phyloP scores from a whole-genome alignment of 192 early-diverging fungal genomes.

The Helicostylum pulchrum region DNA sequence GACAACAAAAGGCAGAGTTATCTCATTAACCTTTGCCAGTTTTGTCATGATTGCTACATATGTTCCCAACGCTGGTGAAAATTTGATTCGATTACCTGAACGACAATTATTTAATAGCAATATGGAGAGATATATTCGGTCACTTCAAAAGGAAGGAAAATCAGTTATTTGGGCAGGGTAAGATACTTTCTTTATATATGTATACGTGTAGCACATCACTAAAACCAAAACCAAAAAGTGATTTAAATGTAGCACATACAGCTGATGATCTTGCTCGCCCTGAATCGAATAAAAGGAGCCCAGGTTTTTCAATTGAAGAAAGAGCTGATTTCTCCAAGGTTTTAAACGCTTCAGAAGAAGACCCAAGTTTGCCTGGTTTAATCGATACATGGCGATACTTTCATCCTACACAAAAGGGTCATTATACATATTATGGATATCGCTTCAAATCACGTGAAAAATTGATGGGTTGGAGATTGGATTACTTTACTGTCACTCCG shows the following conservation, averaged over 20 bases:
- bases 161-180: constrained; percentile 78
- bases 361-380: constrained; percentile 41
- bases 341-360: constrained; percentile 37
- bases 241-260: constrained; percentile 84
- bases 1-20: constrained; percentile 59
- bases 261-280: constrained; percentile 74
- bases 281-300: constrained; percentile 66
- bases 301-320: constrained; percentile 85
- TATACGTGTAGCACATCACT: background rate
- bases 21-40: constrained; percentile 63
- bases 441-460: constrained; percentile 70
- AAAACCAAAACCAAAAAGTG: constrained; percentile 22
- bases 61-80: constrained; percentile 77
- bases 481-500: constrained; percentile 78
- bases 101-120: constrained; percentile 60
- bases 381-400: constrained; percentile 75
- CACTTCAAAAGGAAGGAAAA: constrained; percentile 61
- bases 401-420: constrained; percentile 59
- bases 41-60: constrained; percentile 71
- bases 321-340: constrained; percentile 64
- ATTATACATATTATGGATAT: constrained; percentile 80
- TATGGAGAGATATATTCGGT: constrained; percentile 66
- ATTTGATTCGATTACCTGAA: constrained; percentile 64
- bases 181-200: constrained; percentile 10
- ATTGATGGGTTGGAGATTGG: constrained; percentile 77